Percentiles rank a stretch among this genome's conserved stretches.
Evolutionary conservation across 805 yeast genomes (phyloP).

Genomic region (Nakazawaea anatomiae): DNA sequence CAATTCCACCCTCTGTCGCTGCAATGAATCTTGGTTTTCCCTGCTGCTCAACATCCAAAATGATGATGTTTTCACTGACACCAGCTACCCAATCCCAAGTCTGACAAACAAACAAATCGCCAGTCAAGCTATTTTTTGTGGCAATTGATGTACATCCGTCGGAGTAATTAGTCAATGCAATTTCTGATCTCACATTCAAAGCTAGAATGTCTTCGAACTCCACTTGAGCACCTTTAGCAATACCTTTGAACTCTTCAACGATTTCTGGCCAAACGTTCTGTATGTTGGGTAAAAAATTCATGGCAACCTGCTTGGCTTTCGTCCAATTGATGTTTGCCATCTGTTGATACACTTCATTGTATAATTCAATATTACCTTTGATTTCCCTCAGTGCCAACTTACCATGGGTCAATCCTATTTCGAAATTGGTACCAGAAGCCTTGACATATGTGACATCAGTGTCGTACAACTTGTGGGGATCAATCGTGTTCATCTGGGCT

Average conservation of each 20-base stretch:
- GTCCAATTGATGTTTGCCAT: conserved; percentile 22
- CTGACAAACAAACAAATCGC: conserved; percentile 24
- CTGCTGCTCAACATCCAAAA: conserved; percentile 20
- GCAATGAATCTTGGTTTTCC: conserved; percentile 21
- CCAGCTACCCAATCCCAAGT: conserved; percentile 37
- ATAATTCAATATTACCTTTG: conserved; percentile 21
- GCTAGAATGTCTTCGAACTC: conserved; percentile 29
- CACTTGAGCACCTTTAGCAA: conserved; percentile 29
- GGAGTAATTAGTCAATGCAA: conserved; percentile 24
- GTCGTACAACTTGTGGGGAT: conserved; percentile 18
- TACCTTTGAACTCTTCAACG: conserved; percentile 29
- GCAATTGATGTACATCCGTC: conserved; percentile 34
- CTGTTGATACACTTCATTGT: conserved; percentile 21
- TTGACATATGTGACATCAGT: conserved; percentile 20
- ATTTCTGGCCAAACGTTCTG: conserved; percentile 23
- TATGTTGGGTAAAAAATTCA: conserved; percentile 22
- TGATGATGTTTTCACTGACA: conserved; percentile 20
- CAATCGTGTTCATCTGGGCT: conserved; percentile 12
- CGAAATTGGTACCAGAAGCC: conserved; percentile 18
- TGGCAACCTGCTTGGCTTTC: conserved; percentile 21
- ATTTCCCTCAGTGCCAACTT: conserved; percentile 24
- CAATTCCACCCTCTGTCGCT: conserved; percentile 29
- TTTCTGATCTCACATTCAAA: conserved; percentile 32
- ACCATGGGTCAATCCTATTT: conserved; percentile 31
- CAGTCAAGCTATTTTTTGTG: conserved; percentile 18